Conservation (phyloP, 2,329 filamentous ascomycete species). For the Aspergillus persii region DNA sequence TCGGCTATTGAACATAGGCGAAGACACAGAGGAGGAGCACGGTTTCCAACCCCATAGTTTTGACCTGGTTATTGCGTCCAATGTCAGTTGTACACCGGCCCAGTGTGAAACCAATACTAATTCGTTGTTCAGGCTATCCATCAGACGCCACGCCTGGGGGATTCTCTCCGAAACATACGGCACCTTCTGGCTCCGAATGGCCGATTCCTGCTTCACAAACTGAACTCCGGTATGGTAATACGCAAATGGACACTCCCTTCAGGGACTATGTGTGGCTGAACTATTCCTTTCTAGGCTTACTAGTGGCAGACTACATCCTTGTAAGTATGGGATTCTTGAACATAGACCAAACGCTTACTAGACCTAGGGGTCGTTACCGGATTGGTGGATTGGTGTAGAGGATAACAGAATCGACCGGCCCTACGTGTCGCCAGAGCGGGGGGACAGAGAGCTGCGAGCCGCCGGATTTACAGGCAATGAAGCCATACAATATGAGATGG, state of each 20-base stretch:
- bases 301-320: not conserved
- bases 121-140: constrained; percentile 11
- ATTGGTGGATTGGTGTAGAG: constrained; percentile 37
- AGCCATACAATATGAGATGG: constrained; percentile 1
- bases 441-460: constrained; percentile 16
- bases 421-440: constrained; percentile 5
- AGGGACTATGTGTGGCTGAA: not conserved
- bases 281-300: constrained; percentile 18
- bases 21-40: constrained; percentile 25
- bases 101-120: constrained; percentile 6
- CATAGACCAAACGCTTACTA: constrained; percentile 38
- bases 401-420: constrained; percentile 16
- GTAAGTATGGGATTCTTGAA: constrained; percentile 33
- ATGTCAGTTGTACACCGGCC: constrained; percentile 16
- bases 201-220: constrained; percentile 46
- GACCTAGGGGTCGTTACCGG: constrained; percentile 31
- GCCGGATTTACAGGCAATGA: constrained; percentile 18
- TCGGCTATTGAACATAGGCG: constrained; percentile 26
- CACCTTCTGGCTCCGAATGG: constrained; percentile 42
- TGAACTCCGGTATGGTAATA: constrained; percentile 18
- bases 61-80: constrained; percentile 34
- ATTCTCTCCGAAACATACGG: constrained; percentile 18
- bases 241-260: constrained; percentile 7
- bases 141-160: constrained; percentile 8
- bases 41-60: constrained; percentile 27